Evolutionary conservation across 345 rosid species (phyloP).

Genomic region (Psidium guajava): DNA sequence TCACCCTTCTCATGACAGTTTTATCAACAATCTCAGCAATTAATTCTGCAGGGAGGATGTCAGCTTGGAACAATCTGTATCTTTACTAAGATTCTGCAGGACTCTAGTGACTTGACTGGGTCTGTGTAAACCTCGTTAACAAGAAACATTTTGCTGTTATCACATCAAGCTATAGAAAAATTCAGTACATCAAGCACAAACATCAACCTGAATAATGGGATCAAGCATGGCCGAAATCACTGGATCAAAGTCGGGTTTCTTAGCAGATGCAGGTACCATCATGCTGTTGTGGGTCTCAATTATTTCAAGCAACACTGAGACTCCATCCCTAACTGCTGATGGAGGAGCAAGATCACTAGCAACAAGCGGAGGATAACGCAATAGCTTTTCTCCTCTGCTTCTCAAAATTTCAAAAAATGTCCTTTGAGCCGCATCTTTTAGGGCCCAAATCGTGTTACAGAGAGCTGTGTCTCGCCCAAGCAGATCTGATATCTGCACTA

Average conservation of each 20-base stretch:
- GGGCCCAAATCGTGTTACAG: slow-evolving; percentile 71
- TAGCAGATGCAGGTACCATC: slow-evolving; percentile 70
- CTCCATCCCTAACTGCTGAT: slow-evolving; percentile 87
- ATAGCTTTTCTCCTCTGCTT: slow-evolving; percentile 85
- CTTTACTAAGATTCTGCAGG: not conserved
- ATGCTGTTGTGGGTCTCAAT: slow-evolving; percentile 71
- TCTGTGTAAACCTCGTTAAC: not conserved
- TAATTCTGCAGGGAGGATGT: not conserved
- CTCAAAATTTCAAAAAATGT: slow-evolving; percentile 88
- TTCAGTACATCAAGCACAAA: not conserved
- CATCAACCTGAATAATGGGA: slow-evolving; percentile 80
- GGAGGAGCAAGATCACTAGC: slow-evolving; percentile 93
- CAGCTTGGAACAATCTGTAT: not conserved
- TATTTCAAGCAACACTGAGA: slow-evolving; percentile 80
- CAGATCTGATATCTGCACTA: slow-evolving; percentile 71
- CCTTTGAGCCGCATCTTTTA: slow-evolving; percentile 88
- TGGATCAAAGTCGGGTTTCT: slow-evolving; percentile 62
- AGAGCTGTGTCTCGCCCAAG: slow-evolving; percentile 86
- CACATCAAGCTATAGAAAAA: not conserved
- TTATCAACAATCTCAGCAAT: not conserved
- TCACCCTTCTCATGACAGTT: not conserved
- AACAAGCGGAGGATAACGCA: slow-evolving; percentile 94
- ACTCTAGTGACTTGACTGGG: not conserved
- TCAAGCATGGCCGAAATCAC: slow-evolving; percentile 82
- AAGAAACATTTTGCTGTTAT: not conserved